These are phyloP conservation scores for Tephrocybe rancida DNA, from an alignment of 768 basidiomycete genomes.

Conservation along the genomic window DNA sequence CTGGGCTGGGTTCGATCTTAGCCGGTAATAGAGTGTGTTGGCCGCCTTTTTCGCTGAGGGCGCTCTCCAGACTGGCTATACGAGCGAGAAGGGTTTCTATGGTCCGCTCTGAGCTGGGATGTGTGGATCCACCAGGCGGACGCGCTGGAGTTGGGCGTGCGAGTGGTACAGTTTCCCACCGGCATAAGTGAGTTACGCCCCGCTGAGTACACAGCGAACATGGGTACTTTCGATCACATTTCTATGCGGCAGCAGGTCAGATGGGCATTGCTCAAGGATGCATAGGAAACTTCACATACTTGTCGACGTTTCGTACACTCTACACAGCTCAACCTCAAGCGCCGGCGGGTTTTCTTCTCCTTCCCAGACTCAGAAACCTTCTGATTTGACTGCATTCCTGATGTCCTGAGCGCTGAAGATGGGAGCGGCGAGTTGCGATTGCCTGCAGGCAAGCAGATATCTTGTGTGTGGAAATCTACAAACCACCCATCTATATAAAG, in stretches of 20 bases:
- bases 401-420: not conserved
- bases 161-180: conserved; percentile 46
- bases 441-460: not conserved
- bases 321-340: conserved; percentile 54
- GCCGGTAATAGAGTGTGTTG: conserved; percentile 3
- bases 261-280: not conserved
- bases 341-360: conserved; percentile 51
- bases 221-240: conserved; percentile 51
- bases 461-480: not conserved
- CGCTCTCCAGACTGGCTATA: conserved; percentile 29
- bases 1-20: conserved; percentile 13
- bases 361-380: conserved; percentile 21
- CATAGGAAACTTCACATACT: conserved; percentile 28
- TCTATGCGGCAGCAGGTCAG: conserved; percentile 31
- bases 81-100: conserved; percentile 27
- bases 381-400: conserved; percentile 9
- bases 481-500: conserved; percentile 8
- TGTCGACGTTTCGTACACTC: conserved; percentile 60
- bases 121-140: conserved; percentile 24
- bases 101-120: conserved; percentile 15
- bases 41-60: conserved; percentile 19
- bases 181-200: conserved; percentile 45
- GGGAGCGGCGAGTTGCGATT: not conserved
- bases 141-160: conserved; percentile 43
- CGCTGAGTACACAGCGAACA: conserved; percentile 41